Base-by-base conservation (phyloP, 2,329 filamentous ascomycete species). In the Botryotinia narcissicola region DNA sequence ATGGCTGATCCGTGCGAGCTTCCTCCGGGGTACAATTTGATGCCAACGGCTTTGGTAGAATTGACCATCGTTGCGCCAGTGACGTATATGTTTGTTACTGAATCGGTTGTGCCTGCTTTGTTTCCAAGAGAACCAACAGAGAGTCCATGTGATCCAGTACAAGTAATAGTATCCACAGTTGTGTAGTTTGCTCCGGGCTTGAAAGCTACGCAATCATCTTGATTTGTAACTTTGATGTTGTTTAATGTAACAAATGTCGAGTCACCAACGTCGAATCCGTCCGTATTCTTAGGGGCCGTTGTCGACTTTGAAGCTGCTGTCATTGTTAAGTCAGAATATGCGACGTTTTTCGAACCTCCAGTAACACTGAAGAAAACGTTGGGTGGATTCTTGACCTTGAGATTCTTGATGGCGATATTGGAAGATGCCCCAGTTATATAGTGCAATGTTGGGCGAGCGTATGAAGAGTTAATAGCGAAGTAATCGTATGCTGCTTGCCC, bases 121-220 rank as follows among this genome's bases (percentile, higher is more conserved):
- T 82, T 82, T 0, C 84, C 85, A 9, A 86, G 78, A 3, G 83
- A 85, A 6, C 85, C 85, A 8, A 87, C 84, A 1, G 83, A 85
- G 14, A 87, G 76, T 12, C 85, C 85, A 64, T 86, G 85, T 14
- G 83, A 84, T 25, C 84, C 84, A 4, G 80, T 83, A 77, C 85
- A 87, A 54, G 81, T 83, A 37, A 86, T 81, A 6, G 79, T 80
- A 25, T 80, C 78, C 8, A 86, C 83, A 3, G 81, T 82, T 37
- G 84, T 79, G 62, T 83, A 82, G 71, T 86, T 77, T 84, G 81
- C 84, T 66, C 87, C 87, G 1, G 85, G 86, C 81, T 89, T 89
- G 77, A 89, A 81, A 40, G 87, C 87, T 22, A 89, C 80, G 77
- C 87, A 89, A 78, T 89, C 87, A 72, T 89, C 87, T 80, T 89